Evolutionary conservation across 257 asterid genomes (phyloP).

Genomic region (Linaria vulgaris): DNA sequence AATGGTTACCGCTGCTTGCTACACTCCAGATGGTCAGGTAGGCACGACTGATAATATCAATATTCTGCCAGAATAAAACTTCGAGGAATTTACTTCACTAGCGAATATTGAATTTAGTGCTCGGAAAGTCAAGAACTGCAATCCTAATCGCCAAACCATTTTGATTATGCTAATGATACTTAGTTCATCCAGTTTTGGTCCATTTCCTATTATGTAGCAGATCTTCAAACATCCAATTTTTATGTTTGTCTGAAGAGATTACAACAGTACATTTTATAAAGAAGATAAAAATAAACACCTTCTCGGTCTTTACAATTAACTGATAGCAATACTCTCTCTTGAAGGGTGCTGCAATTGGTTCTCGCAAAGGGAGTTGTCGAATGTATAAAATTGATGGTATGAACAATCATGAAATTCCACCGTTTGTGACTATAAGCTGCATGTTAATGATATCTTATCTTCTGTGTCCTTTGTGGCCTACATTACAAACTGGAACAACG

Average conservation of each 20-base stretch:
- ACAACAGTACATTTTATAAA: background rate
- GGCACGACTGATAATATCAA: background rate
- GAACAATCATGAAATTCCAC: constrained; percentile 9
- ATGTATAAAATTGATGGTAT: constrained; percentile 48
- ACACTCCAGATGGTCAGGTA: constrained; percentile 81
- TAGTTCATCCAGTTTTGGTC: too few relatives aligned
- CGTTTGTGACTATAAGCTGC: background rate
- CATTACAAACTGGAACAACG: constrained; percentile 57
- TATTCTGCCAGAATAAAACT: constrained; percentile 10
- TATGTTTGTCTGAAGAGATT: background rate
- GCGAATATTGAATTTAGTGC: background rate
- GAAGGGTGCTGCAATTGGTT: constrained; percentile 63
- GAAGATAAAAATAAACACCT: background rate
- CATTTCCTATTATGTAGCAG: too few relatives aligned
- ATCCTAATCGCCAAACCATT: too few relatives aligned
- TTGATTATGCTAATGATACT: too few relatives aligned
- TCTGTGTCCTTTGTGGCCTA: constrained; percentile 20
- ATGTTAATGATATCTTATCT: constrained; percentile 23
- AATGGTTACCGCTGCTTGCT: constrained; percentile 73
- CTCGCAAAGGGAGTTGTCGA: constrained; percentile 62
- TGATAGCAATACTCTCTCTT: constrained; percentile 1
- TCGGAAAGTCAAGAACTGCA: too few relatives aligned
- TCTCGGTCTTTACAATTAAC: background rate
- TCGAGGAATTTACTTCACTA: background rate
- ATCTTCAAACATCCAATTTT: background rate